A percentile compares a stretch with the other conserved stretches of the same genome.
Evolutionary conservation across 805 yeast species (phyloP).

Genomic region (Metschnikowia dekortorum): DNA sequence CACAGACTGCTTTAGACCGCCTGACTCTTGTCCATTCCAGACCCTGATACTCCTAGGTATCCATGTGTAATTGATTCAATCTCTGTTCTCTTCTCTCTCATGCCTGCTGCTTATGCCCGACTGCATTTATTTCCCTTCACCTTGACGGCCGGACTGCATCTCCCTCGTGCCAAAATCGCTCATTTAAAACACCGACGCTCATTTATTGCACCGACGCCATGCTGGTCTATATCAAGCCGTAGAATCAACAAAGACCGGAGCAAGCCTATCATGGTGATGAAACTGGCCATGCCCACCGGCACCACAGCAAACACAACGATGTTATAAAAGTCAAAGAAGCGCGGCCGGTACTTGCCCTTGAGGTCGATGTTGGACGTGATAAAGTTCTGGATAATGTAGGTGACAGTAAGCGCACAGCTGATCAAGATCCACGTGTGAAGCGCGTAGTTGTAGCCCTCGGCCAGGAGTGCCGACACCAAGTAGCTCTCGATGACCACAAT

Average conservation of each 20-base stretch:
- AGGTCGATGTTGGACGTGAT: slow-evolving; percentile 71
- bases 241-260: slow-evolving; percentile 71
- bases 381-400: slow-evolving; percentile 82
- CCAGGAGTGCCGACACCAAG: slow-evolving; percentile 55
- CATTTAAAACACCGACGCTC: neutral
- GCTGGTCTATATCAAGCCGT: slow-evolving; percentile 52
- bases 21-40: too few relatives aligned
- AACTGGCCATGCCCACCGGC: slow-evolving; percentile 95
- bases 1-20: too few relatives aligned
- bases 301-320: slow-evolving; percentile 95
- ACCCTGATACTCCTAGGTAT: too few relatives aligned
- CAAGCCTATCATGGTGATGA: slow-evolving; percentile 83
- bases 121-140: too few relatives aligned
- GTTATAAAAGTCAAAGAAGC: slow-evolving; percentile 82
- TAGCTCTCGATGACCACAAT: slow-evolving; percentile 67
- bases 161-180: neutral
- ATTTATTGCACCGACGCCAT: neutral
- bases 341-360: slow-evolving; percentile 41
- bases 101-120: too few relatives aligned
- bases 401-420: slow-evolving; percentile 76
- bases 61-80: too few relatives aligned
- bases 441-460: slow-evolving; percentile 67
- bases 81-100: too few relatives aligned
- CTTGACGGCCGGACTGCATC: too few relatives aligned
- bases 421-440: slow-evolving; percentile 89